phyloP scores from a whole-genome alignment of 441 rosid species.

The Daphne laureola region DNA sequence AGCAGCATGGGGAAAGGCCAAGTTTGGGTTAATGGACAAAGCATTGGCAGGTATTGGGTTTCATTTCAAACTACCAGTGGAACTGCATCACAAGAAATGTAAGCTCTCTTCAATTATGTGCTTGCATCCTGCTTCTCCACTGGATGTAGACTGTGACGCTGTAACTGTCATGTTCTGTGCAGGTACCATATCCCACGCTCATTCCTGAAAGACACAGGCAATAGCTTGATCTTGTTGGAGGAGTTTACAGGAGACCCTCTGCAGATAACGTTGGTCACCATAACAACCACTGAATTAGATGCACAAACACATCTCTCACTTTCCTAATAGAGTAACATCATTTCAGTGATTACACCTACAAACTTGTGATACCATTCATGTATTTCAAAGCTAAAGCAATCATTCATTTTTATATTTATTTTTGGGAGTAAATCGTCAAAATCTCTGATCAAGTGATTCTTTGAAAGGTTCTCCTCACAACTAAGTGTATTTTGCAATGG shows the following conservation, averaged over 20 bases:
- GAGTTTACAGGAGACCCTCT: slow-evolving; percentile 67
- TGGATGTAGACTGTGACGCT: background rate
- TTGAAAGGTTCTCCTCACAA: no score
- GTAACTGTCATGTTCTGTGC: slow-evolving; percentile 6
- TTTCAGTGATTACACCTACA: background rate
- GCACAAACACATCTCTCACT: slow-evolving; percentile 7
- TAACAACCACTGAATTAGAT: slow-evolving; percentile 24
- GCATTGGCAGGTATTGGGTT: slow-evolving; percentile 72
- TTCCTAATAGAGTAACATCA: slow-evolving; percentile 6
- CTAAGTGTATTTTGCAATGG: no score
- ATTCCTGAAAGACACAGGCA: slow-evolving; percentile 36
- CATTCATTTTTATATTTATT: no score
- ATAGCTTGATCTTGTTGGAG: slow-evolving; percentile 50
- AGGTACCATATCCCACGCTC: slow-evolving; percentile 71
- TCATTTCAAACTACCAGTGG: slow-evolving; percentile 47
- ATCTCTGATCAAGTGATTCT: no score
- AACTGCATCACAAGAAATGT: slow-evolving; percentile 48
- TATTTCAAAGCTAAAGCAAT: no score
- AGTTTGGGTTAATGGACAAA: slow-evolving; percentile 57
- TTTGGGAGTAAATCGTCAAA: no score
- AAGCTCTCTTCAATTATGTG: slow-evolving; percentile 12
- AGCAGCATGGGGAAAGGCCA: slow-evolving; percentile 63
- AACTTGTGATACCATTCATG: no score
- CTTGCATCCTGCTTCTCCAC: no score
- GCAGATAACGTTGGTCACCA: slow-evolving; percentile 37